Evolutionary conservation across 306 rosid genomes (phyloP), one percentile per base, ranked within the genome.

Genomic region (Fragaria nilgerrensis): DNA sequence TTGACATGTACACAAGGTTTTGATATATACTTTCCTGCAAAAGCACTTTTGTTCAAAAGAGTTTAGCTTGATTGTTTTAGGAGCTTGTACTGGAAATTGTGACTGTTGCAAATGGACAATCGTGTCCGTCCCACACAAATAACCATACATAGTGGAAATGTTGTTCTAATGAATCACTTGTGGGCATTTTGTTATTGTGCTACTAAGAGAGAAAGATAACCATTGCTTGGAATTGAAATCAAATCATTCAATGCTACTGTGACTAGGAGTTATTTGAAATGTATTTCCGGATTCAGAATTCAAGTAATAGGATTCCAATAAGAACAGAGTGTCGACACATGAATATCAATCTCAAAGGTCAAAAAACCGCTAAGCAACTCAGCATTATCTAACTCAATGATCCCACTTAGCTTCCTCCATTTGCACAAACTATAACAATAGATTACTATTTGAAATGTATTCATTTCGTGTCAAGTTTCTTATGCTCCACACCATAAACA

Each of bases 351-450:
- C 27, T 37, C 48, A 55, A 2, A 20, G 34, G 27, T 55, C 10
- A 7, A 2, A 37, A 66, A 19, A 66, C 9, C 19, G 5, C 29
- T 36, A 3, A 11, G 0, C 48, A 72, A 16, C 27, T 19, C 41
- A 67, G 15, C 37, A 52, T 19, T 50, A 77, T 34, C 22, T 36
- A 25, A 75, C 58, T 53, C 67, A 16, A 37, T 13, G 15, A 27
- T 64, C 3, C 20, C 68, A 36, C 32, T 67, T 9, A 23, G 66
- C 80, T 67, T 43, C 27, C 67, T 41, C 68, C 75, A 53, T 41
- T 15, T 22, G n/a, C 66, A 25, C 17, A 68, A 77, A 22, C 53
- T 15, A 3, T 22, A 49, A 20, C 53, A 23, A 15, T 52, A 25
- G 6, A 17, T 27, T 15, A 49, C 14, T 2, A 10, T 36, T 39